These are phyloP conservation scores for Sporothrix euskadiensis DNA, from an alignment of 2,329 filamentous ascomycete genomes.

Conservation along the genomic window DNA sequence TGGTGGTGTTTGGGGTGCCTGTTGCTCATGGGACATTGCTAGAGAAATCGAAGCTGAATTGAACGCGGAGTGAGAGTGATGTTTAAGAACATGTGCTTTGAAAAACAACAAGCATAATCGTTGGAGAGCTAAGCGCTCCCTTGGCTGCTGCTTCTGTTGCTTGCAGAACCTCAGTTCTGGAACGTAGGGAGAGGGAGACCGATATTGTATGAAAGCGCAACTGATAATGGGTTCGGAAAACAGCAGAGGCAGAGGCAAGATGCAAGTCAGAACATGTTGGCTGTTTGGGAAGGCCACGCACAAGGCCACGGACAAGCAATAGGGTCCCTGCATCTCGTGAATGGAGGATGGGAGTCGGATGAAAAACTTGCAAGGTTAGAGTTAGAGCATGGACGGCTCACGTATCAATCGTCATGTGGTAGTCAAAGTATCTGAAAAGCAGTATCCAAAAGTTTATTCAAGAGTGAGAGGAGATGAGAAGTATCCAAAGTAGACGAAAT, in stretches of 20 bases:
- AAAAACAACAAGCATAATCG: not conserved
- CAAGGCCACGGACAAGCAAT: too few relatives aligned
- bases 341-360: too few relatives aligned
- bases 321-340: too few relatives aligned
- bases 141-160: not conserved
- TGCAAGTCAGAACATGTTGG: not conserved
- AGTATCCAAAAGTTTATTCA: too few relatives aligned
- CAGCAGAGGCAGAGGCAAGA: not conserved
- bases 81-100: not conserved
- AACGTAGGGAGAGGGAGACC: not conserved
- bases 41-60: not conserved
- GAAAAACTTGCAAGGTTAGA: too few relatives aligned
- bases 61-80: not conserved
- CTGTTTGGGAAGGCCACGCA: too few relatives aligned
- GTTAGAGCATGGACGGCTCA: too few relatives aligned
- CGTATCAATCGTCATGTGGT: too few relatives aligned
- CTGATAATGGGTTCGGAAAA: not conserved
- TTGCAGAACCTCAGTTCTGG: not conserved
- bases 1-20: not conserved
- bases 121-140: not conserved
- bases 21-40: not conserved
- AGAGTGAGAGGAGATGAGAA: too few relatives aligned
- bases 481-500: too few relatives aligned
- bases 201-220: not conserved
- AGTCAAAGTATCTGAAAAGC: too few relatives aligned